Base-by-base conservation (phyloP, 495 filamentous ascomycete genomes). In the Lasiosphaeria ovina region DNA sequence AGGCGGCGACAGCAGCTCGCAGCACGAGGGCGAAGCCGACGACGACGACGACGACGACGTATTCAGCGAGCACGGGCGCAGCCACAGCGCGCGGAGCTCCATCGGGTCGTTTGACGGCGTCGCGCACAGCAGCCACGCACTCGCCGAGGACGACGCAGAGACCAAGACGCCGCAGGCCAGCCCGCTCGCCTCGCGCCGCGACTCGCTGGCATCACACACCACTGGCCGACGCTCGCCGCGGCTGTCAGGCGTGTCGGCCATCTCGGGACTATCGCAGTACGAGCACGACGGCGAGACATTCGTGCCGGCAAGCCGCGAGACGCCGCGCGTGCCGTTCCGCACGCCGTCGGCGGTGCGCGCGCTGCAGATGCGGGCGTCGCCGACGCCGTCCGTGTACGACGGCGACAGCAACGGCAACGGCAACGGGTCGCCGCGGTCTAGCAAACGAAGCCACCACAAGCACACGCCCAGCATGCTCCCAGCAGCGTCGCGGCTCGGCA, bases 321-420 rank as follows among this genome's bases (percentile, higher is more conserved):
- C 67, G 2, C 24, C 24, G 24, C 71, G 78, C 6, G 63, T 74
- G 9, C 72, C 74, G 10, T 78, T 81, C 67, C 74, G 78, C 47
- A 90, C 90, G 8, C 85, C 89, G 0, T 91, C 88, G 40, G 89
- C 87, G 0, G 85, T 93, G 7, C 81, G 86, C 42, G 87, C 87
- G 1, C 86, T 94, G 77, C 90, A 93, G 66, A 90, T 93, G 85
- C 24, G 24, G 24, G 81, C 84, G 0, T 87, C 86, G 4, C 85
- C 87, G 1, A 79, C 85, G 0, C 77, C 79, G 7, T 79, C 77
- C 4, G 69, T 80, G 35, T 78, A 77, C 32, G 69, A 67, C 44
- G 69, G 65, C 64, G 44, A 63, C 51, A 47, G n/a, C n/a, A n/a
- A n/a, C n/a, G n/a, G n/a, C n/a, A n/a, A n/a, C n/a, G n/a, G n/a